Conservation (phyloP, 495 filamentous ascomycete genomes). For the Elaphomyces granulatus region DNA sequence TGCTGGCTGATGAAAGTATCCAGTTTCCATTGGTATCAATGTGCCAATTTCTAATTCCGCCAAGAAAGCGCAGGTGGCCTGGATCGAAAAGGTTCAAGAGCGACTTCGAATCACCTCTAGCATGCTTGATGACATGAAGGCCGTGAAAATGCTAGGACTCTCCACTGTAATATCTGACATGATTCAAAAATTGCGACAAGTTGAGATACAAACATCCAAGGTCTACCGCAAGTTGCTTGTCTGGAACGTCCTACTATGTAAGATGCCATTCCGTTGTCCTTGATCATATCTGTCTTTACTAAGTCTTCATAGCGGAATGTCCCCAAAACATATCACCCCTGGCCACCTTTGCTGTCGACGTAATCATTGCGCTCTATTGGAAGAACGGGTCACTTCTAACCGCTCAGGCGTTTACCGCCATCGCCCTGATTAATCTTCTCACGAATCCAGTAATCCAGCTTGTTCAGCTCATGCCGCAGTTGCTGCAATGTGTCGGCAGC, state of each 20-base stretch:
- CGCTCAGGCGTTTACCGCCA: slow-evolving; percentile 40
- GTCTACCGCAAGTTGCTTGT: slow-evolving; percentile 9
- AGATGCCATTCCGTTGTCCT: neutral
- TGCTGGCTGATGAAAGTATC: neutral
- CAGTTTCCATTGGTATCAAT: slow-evolving; percentile 1
- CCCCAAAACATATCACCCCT: slow-evolving; percentile 35
- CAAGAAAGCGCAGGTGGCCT: slow-evolving; percentile 1
- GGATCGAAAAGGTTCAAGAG: slow-evolving; percentile 4
- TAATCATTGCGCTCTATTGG: slow-evolving; percentile 34
- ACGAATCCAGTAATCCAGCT: slow-evolving; percentile 39
- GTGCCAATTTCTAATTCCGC: slow-evolving; percentile 1
- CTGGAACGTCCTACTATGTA: slow-evolving; percentile 9
- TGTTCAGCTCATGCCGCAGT: slow-evolving; percentile 40
- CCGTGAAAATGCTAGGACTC: slow-evolving; percentile 21
- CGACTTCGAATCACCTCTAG: slow-evolving; percentile 7
- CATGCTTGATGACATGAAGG: slow-evolving; percentile 19
- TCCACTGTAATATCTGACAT: slow-evolving; percentile 6
- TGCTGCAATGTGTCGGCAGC: slow-evolving; percentile 41
- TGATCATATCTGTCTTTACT: neutral
- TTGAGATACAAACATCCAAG: slow-evolving; percentile 10
- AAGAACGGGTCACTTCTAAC: slow-evolving; percentile 33
- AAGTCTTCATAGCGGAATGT: neutral
- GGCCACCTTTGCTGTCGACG: slow-evolving; percentile 36
- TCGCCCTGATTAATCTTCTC: slow-evolving; percentile 47
- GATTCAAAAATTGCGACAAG: slow-evolving; percentile 3